Percentiles rank a stretch among this genome's conserved stretches.
These are phyloP conservation scores for Scenedesmus sp. DNA, from an alignment of 163 green algal genomes.

Conservation along the genomic window DNA sequence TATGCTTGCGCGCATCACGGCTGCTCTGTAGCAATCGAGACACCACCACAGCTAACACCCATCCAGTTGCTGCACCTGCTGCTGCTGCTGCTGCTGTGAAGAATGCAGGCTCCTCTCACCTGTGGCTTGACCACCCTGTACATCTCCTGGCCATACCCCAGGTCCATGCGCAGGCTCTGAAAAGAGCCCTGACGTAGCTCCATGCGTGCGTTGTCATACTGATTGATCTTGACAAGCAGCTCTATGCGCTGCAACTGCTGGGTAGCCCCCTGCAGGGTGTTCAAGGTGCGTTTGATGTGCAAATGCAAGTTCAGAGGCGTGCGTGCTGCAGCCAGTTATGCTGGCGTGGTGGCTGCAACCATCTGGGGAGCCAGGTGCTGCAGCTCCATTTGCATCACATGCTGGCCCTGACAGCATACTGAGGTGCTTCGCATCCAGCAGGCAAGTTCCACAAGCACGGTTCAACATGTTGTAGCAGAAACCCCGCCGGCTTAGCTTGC, in stretches of 20 bases:
- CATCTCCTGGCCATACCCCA: constrained; percentile 48
- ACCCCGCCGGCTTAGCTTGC: background rate
- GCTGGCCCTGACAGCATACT: background rate
- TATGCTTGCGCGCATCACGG: background rate
- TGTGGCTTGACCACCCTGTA: constrained; percentile 6
- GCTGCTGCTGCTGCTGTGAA: no score
- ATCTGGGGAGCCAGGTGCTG: background rate
- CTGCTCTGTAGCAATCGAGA: background rate
- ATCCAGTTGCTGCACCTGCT: background rate
- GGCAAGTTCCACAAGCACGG: no score
- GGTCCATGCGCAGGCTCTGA: constrained; percentile 40
- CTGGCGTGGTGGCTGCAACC: background rate
- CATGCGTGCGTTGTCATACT: constrained; percentile 53
- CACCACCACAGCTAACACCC: background rate
- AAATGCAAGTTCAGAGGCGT: background rate
- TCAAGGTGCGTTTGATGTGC: background rate
- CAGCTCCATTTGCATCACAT: background rate
- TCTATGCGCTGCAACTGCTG: constrained; percentile 50
- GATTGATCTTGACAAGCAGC: constrained; percentile 44
- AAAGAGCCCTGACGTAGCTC: constrained; percentile 43
- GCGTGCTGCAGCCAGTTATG: background rate
- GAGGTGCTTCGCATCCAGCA: background rate
- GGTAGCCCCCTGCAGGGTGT: background rate
- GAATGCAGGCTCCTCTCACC: background rate
- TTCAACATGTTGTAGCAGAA: background rate